Evolutionary conservation across 1,139 yeast genomes (phyloP).

Genomic region (Scheffersomyces parashehatae): DNA sequence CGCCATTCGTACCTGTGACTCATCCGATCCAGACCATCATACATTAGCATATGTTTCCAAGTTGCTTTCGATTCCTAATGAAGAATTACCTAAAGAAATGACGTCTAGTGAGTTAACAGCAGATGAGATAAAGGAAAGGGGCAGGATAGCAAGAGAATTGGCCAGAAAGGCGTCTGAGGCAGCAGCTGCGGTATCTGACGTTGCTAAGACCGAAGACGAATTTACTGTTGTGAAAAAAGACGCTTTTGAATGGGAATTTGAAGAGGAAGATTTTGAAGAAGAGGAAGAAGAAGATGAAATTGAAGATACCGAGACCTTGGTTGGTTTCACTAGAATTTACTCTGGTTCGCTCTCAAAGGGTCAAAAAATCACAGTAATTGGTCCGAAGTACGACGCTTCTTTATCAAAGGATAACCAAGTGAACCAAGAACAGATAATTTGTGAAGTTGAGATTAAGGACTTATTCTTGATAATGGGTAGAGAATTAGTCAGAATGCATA

Average conservation of each 20-base stretch:
- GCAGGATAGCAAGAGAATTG: conserved; percentile 66
- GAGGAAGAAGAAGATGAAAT: conserved; percentile 48
- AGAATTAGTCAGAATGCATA: conserved; percentile 72
- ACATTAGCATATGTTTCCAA: conserved; percentile 87
- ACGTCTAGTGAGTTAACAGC: conserved; percentile 34
- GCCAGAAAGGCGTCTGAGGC: conserved; percentile 72
- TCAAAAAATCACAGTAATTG: conserved; percentile 70
- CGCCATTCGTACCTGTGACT: conserved; percentile 65
- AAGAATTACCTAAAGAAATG: conserved; percentile 63
- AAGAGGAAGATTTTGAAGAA: conserved; percentile 38
- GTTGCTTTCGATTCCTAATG: conserved; percentile 79
- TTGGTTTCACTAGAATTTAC: conserved; percentile 87
- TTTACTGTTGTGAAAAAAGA: conserved; percentile 16
- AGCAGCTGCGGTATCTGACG: conserved; percentile 36
- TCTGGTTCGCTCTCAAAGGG: conserved; percentile 82
- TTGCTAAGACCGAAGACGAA: conserved; percentile 9
- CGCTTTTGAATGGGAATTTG: conserved; percentile 50
- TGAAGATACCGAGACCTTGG: conserved; percentile 56
- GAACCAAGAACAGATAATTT: conserved; percentile 47
- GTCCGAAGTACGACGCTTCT: conserved; percentile 84
- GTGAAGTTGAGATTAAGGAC: conserved; percentile 55
- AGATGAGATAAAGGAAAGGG: conserved; percentile 68
- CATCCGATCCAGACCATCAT: conserved; percentile 52
- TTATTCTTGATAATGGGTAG: conserved; percentile 89
- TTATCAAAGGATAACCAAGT: conserved; percentile 51